Base-by-base conservation (phyloP, 2,329 filamentous ascomycete species). In the Meredithiella fracta region DNA sequence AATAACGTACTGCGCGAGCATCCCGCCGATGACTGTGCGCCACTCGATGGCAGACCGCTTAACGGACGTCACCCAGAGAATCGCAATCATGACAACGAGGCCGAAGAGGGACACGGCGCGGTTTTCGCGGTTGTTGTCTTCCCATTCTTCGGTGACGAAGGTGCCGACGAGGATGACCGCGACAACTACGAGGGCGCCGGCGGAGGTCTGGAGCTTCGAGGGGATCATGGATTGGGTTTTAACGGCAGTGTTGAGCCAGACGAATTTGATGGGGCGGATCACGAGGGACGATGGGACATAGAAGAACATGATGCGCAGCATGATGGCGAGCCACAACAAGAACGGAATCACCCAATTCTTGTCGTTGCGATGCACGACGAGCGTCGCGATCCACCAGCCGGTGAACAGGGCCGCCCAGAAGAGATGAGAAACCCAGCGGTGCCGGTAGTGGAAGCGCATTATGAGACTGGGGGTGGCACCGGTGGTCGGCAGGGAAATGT, bases 1-100 rank as follows among this genome's bases (percentile, higher is more conserved):
- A 60, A 95, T 77, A 65, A 96, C 74, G 69, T 90, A 96, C 68
- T 96, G 90, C 9, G 83, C 74, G 44, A 94, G 73, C 83, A 94
- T 92, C 59, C 90, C 90, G 38, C 85, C 86, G 59, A 94, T 86
- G 62, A 96, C 85, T 1, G 85, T 86, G 64, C 85, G 83, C 83
- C 83, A 89, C 61, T 80, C 76, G 62, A 85, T 73, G 37, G 64
- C 66, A 57, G 65, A 79, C 62, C 85, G 78, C 67, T 89, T 75
- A 58, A 72, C 77, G 42, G 88, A 94, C 0, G 86, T 92, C 14
- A 65, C 64, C 68, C 78, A 92, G 61, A 95, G 79, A 1, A 67
- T 57, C 57, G 69, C 70, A 61, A 94, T 71, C 67, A 91, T 83
- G 56, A 94, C 77, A 3, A 76, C 62, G 17, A 95, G 72, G 23